Evolutionary conservation across 768 basidiomycete genomes (phyloP).

Genomic region (Suillus sp.): DNA sequence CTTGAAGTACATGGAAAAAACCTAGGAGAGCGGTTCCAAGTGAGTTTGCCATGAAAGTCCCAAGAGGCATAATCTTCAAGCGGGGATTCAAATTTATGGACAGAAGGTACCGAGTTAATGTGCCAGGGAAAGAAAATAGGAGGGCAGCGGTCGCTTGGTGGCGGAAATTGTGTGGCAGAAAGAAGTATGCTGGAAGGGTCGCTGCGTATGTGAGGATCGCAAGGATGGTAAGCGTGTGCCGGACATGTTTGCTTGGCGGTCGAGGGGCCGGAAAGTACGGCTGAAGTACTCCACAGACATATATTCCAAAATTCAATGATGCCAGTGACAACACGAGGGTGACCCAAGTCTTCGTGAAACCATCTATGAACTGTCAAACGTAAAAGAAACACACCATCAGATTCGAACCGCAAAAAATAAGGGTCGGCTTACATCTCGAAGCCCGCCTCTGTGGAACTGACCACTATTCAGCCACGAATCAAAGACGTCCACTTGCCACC

Average conservation of each 20-base stretch:
- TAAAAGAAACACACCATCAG: conserved; percentile 8
- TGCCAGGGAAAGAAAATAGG: conserved; percentile 87
- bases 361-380: conserved; percentile 75
- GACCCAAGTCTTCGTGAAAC: conserved; percentile 74
- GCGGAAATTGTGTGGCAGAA: conserved; percentile 67
- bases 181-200: conserved; percentile 77
- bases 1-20: conserved; percentile 70
- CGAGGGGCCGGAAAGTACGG: conserved; percentile 44
- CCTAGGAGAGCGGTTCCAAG: conserved; percentile 85
- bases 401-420: neutral
- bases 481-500: conserved; percentile 92
- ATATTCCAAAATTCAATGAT: conserved; percentile 75
- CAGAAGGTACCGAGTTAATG: conserved; percentile 80
- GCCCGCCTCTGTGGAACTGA: conserved; percentile 56
- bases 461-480: conserved; percentile 77
- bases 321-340: conserved; percentile 78
- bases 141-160: conserved; percentile 84
- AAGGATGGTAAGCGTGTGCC: conserved; percentile 52
- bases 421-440: conserved; percentile 62
- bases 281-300: conserved; percentile 49
- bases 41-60: conserved; percentile 77
- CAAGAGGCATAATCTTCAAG: conserved; percentile 65
- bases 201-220: conserved; percentile 72
- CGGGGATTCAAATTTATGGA: conserved; percentile 71
- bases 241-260: conserved; percentile 46